Evolutionary conservation across 2,329 filamentous ascomycete genomes (phyloP), one percentile per base, ranked within the genome.

Genomic region (Diaporthe longicolla): DNA sequence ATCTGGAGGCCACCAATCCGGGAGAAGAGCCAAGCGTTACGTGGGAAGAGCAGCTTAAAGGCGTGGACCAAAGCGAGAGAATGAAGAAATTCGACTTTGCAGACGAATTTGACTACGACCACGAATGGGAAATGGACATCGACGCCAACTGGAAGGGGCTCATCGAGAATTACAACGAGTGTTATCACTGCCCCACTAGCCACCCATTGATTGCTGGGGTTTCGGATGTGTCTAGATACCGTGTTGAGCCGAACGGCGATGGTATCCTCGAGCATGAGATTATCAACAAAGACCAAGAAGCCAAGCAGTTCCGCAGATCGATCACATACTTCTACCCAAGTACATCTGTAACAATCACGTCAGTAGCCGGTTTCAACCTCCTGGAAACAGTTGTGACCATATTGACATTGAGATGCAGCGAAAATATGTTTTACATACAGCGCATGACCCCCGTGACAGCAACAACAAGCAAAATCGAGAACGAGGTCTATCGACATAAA

Each of bases 351-450:
- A 84, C 81, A 52, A 78, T 84, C 45, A 81, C 83, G 84, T 85
- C 79, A 79, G 83, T 79, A 5, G 17, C 35, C 58, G 0, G 4
- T 9, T 1, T 19, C 6, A 19, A 8, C 24, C 5, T 63, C 24
- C 1, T 3, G 1, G 15, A 10, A 0, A 15, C 1, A 29, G 2
- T 1, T 2, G 26, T 2, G 21, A 10, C 8, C 13, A 19, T 15
- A 26, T 8, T 40, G 26, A 73, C 17, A 10, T 50, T 40, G 5
- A 71, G 4, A 4, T 4, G 4, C 75, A 86, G 84, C 6, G 80
- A 83, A 32, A 79, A 87, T 78, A 88, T 88, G 80, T 85, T 88
- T 77, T 87, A 87, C 79, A 87, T 88, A 75, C 85, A 87, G 77
- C 83, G 85, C 61, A 87, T 87, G 80, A 82, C 88, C 37, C 87